Conservation (phyloP, 2,329 filamentous ascomycete species). For the Aspergillus arachidicola region DNA sequence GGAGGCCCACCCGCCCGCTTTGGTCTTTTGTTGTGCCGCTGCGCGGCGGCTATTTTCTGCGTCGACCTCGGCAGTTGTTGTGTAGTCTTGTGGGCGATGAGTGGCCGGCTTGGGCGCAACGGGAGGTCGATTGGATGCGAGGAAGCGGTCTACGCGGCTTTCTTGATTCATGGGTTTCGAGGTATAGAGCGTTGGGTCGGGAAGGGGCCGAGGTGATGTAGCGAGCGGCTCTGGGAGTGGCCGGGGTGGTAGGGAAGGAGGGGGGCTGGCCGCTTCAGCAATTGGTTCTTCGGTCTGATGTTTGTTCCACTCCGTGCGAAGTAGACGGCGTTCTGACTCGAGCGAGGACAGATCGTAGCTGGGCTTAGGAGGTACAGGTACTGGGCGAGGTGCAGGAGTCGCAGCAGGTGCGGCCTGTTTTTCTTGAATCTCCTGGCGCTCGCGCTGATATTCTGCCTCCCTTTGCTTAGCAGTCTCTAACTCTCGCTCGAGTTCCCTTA, state of each 20-base stretch:
- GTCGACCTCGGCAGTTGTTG: constrained; percentile 58
- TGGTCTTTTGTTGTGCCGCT: constrained; percentile 59
- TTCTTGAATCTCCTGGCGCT: constrained; percentile 55
- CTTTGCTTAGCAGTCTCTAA: constrained; percentile 68
- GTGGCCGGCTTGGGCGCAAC: constrained; percentile 37
- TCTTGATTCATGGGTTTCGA: constrained; percentile 31
- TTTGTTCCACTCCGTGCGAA: constrained; percentile 59
- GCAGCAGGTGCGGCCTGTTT: constrained; percentile 27
- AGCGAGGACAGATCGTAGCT: constrained; percentile 61
- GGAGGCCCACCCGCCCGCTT: constrained; percentile 62
- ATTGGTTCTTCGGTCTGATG: constrained; percentile 33
- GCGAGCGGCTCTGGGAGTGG: constrained; percentile 15
- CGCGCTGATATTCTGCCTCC: constrained; percentile 65
- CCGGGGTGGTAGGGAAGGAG: constrained; percentile 11
- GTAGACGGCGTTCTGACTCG: constrained; percentile 62
- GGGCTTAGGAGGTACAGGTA: constrained; percentile 39
- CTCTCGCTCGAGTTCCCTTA: constrained; percentile 77
- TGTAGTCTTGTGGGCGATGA: constrained; percentile 50
- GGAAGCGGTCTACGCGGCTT: constrained; percentile 58
- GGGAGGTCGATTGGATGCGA: constrained; percentile 58
- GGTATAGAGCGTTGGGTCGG: constrained; percentile 46
- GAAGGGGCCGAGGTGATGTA: constrained; percentile 45
- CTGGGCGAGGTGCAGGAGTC: constrained; percentile 34
- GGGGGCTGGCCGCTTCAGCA: constrained; percentile 7
- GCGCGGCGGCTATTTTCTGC: constrained; percentile 58